Evolutionary conservation across 177 flowering plant genomes (phyloP).

Genomic region (Vitis hybrid): DNA sequence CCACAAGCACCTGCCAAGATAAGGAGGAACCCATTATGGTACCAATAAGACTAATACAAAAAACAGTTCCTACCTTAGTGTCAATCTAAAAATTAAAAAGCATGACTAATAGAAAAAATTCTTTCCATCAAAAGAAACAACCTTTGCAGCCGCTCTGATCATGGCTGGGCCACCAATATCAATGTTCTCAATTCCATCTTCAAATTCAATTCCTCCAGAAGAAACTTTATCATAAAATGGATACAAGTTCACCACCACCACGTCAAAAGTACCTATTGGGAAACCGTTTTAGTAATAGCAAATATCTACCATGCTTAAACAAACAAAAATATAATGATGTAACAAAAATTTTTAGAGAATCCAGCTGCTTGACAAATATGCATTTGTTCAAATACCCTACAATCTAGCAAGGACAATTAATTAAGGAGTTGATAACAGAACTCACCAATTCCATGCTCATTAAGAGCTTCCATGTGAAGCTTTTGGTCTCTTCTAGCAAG

Average conservation of each 20-base stretch:
- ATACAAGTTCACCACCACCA: slow-evolving; percentile 93
- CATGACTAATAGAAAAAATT: neutral
- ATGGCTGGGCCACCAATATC: slow-evolving; percentile 99
- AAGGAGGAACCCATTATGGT: no score
- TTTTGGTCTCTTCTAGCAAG: slow-evolving; percentile 91
- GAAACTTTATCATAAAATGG: slow-evolving; percentile 92
- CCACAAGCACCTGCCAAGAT: no score
- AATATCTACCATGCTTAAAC: no score
- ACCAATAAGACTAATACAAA: no score
- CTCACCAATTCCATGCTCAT: slow-evolving; percentile 85
- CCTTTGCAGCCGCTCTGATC: slow-evolving; percentile 99
- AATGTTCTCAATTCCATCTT: slow-evolving; percentile 94
- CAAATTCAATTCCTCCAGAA: slow-evolving; percentile 69
- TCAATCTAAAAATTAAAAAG: neutral
- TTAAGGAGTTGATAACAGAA: neutral
- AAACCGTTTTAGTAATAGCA: slow-evolving; percentile 2
- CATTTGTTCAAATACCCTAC: neutral
- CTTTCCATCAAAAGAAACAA: slow-evolving; percentile 14
- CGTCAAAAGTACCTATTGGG: slow-evolving; percentile 77
- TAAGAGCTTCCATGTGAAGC: slow-evolving; percentile 90
- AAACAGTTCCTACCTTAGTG: no score
- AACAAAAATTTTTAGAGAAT: neutral
- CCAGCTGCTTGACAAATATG: neutral
- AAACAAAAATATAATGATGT: neutral
- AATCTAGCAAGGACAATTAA: neutral